A percentile compares a stretch with the other conserved stretches of the same genome.
phyloP scores from a whole-genome alignment of 1,284 basidiomycete genomes.

The Fomitopsis palustris region DNA sequence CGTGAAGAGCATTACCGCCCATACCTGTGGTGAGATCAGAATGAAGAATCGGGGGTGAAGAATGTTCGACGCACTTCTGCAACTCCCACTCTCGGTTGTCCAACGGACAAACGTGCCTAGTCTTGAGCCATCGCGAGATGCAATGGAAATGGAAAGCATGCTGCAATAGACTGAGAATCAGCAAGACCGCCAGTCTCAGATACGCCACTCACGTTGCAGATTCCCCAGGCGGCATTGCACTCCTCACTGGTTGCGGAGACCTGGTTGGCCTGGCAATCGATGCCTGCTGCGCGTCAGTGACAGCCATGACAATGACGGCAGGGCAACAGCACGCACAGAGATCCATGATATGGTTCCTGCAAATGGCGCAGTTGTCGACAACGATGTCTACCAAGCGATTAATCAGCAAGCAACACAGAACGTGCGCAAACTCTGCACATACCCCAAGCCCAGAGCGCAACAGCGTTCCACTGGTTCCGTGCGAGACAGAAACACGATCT shows the following conservation, averaged over 20 bases:
- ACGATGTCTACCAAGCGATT: slow-evolving; percentile 70
- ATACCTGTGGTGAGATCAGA: slow-evolving; percentile 11
- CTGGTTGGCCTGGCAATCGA: slow-evolving; percentile 99
- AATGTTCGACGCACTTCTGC: slow-evolving; percentile 73
- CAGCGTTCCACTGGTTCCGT: slow-evolving; percentile 86
- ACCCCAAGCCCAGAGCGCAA: slow-evolving; percentile 97
- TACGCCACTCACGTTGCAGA: slow-evolving; percentile 80
- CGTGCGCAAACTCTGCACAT: slow-evolving; percentile 20
- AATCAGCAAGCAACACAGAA: neutral
- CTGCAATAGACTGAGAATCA: slow-evolving; percentile 37
- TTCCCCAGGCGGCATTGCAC: slow-evolving; percentile 99
- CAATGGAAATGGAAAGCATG: slow-evolving; percentile 99
- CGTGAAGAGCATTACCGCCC: slow-evolving; percentile 12
- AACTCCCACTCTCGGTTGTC: slow-evolving; percentile 97
- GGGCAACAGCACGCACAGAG: slow-evolving; percentile 65
- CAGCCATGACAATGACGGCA: neutral
- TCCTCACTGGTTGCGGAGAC: slow-evolving; percentile 95
- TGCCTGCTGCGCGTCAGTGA: slow-evolving; percentile 56
- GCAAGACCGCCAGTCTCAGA: neutral
- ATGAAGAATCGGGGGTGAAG: neutral
- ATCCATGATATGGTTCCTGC: slow-evolving; percentile 98
- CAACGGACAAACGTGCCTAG: slow-evolving; percentile 96
- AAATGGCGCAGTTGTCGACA: slow-evolving; percentile 95
- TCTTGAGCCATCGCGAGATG: slow-evolving; percentile 99
- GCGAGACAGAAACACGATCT: slow-evolving; percentile 1